Base-by-base conservation (phyloP, 148 eudicot genomes). In the Chenopodium quinoa region DNA sequence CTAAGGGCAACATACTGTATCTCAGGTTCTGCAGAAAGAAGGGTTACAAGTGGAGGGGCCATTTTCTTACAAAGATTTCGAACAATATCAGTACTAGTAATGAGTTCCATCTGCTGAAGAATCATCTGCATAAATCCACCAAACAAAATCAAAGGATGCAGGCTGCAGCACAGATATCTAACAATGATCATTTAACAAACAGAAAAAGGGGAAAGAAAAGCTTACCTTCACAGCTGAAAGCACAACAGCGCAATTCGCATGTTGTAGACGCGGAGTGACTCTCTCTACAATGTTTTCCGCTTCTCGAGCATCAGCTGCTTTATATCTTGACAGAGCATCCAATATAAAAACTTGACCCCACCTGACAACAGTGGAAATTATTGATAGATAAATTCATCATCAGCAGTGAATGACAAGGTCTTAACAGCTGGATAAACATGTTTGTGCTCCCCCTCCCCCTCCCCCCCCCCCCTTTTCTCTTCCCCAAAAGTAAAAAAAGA, bases 331-430 rank as follows among this genome's bases (percentile, higher is more conserved):
- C 77, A 97, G 92, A 66, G 99, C 93, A 83, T 97, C 99, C 90
- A 97, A 82, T 86, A 97, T 97, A 82, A 97, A 97, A 83, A 97
- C 99, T 88, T 97, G 99, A 86, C 99, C 99, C 99, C 99, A 97
- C 90, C 99, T 96, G 82, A 79, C 60, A 66, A 78, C 84, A 74
- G 37, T 5, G 70, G 11, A 79, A 25, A 23, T 5, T 44, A 73
- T 66, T 37, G 19, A 5, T 50, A 50, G 2, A 73, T 8, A 6
- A 79, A 23, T n/a, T 56, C 46, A 79, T 29, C 9, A 62, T 25
- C 58, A 67, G 9, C 46, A 8, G 34, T 2, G 9, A 65, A 1
- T 48, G 47, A 78, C 31, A 67, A 46, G 29, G 64, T 47, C 52
- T 25, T 62, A 78, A 63, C 32, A 82, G 40, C 68, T 6, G 1